Conservation (phyloP, 768 basidiomycete species). For the Trametes maxima region DNA sequence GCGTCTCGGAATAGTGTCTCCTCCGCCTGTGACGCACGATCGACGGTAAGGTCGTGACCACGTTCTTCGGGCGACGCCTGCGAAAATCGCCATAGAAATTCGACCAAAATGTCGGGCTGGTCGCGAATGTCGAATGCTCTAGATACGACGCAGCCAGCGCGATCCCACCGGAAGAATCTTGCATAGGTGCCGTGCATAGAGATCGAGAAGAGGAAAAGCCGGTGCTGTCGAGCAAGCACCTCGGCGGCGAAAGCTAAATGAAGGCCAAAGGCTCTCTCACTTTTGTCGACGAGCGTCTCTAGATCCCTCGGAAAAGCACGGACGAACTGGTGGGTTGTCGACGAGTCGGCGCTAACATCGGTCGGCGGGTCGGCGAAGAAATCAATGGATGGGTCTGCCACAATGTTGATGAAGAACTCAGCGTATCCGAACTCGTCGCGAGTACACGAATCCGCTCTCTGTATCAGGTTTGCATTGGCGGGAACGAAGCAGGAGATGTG, state of each 20-base stretch:
- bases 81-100: constrained; percentile 36
- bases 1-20: neutral
- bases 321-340: neutral
- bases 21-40: neutral
- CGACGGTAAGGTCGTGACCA: constrained; percentile 27
- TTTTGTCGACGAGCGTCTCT: neutral
- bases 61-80: constrained; percentile 19
- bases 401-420: too few species aligned
- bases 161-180: constrained; percentile 37
- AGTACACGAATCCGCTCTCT: too few species aligned
- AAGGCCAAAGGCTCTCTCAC: neutral
- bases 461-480: too few species aligned
- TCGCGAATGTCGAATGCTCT: constrained; percentile 29
- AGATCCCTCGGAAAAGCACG: neutral
- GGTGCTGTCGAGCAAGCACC: constrained; percentile 32
- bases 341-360: neutral
- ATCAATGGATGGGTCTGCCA: too few species aligned
- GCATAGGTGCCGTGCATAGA: constrained; percentile 30
- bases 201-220: constrained; percentile 33
- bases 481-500: too few species aligned
- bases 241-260: constrained; percentile 2
- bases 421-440: too few species aligned
- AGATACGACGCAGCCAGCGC: constrained; percentile 35
- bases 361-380: constrained; percentile 10
- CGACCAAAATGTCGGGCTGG: constrained; percentile 26